Conservation (phyloP, 441 rosid species). For the Gossypium trilobum region DNA sequence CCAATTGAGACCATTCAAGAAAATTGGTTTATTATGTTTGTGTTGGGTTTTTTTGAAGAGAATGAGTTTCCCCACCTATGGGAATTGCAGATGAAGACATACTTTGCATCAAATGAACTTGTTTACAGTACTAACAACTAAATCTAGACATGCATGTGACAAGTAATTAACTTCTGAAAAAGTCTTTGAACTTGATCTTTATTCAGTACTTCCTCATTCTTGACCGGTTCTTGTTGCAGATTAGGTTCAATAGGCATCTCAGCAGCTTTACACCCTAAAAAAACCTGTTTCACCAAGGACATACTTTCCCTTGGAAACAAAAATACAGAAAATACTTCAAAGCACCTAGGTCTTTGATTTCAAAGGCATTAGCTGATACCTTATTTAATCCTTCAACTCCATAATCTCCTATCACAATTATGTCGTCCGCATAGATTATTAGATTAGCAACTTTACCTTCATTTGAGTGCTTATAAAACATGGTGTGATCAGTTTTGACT, state of each 20-base stretch:
- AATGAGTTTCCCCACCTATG: neutral
- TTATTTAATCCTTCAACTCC: neutral
- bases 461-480: neutral
- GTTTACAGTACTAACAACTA: neutral
- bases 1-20: neutral
- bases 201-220: neutral
- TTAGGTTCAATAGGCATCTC: neutral
- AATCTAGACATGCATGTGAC: neutral
- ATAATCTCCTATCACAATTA: neutral
- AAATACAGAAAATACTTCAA: neutral
- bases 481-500: neutral
- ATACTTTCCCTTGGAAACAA: neutral
- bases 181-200: neutral
- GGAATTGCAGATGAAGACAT: neutral
- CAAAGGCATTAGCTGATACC: neutral
- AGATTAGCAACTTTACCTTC: neutral
- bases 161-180: neutral
- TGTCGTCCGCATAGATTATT: neutral
- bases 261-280: neutral
- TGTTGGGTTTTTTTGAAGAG: neutral
- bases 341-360: neutral
- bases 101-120: neutral
- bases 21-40: neutral
- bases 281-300: neutral
- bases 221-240: neutral